Evolutionary conservation across 805 yeast genomes (phyloP), one percentile per base, ranked within the genome.

Genomic region (Hanseniaspora hatyaiensis): DNA sequence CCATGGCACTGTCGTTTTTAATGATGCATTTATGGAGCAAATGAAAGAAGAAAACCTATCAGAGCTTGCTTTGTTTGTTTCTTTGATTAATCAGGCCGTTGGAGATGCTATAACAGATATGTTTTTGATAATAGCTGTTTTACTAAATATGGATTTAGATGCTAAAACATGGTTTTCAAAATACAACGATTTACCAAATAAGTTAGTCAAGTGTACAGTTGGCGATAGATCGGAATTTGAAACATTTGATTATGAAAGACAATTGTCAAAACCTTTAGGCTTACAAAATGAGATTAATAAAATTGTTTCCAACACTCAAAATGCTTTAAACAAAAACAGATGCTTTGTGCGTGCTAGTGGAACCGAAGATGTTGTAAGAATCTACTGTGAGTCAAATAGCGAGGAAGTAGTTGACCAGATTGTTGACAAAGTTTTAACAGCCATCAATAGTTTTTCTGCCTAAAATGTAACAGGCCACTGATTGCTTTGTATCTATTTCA

Each of bases 81-180:
- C 76, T 50, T 67, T 92, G 53, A 85, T 92, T 60, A 92, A 92
- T 63, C 97, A 92, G 63, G 82, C 97, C 1, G 97, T 92, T n/a
- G 98, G 98, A 26, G 98, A 92, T 62, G 95, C 98, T 9, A 80
- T 92, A 44, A 77, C 95, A n/a, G 98, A 92, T 62, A 68, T 92
- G 63, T 65, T 92, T 50, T 77, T 82, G 4, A 88, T 92, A 1
- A 64, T 88, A 47, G 72, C 78, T 1, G 77, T 87, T 8, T 62
- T 81, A 33, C 61, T 72, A 6, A 71, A 74, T 53, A 69, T 82
- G 55, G 58, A 71, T 8, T 68, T 80, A 67, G 57, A 74, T 2
- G 84, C 95, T 2, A 60, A 59, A 3, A 72, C 73, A 34, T 92
- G 98, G 98, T 77, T 82, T 59, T 55, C 64, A 8, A 75, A 77